Base-by-base conservation (phyloP, 176 grass and related monocot genomes). In the Bolboschoenus planiculmis region DNA sequence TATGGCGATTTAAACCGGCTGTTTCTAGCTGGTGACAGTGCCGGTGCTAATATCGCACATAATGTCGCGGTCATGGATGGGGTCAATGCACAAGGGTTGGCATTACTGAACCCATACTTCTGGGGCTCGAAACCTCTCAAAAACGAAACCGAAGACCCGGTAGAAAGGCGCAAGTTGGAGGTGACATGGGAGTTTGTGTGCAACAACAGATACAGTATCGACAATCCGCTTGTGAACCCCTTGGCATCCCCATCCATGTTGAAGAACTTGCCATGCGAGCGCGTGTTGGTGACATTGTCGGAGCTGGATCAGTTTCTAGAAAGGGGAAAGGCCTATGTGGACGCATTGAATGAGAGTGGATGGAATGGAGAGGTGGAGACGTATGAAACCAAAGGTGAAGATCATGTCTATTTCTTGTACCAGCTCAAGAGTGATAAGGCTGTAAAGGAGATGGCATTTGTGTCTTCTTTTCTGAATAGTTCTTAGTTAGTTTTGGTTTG, bases 21-120 rank as follows among this genome's bases (percentile, higher is more conserved):
- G 6, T 93, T 91, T 89, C 75, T 97, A 21, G 90, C 85, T 4
- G 93, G 93, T 18, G 93, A 93, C 90, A 93, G 94, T 88, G 91
- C 94, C 1, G 91, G 91, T 65, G 91, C 68, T 51, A 93, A 93
- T 83, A 93, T 97, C 83, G 90, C 67, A 42, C 90, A 95, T 86
- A 87, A 95, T 85, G 48, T 88, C 50, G 84, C 63, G 54, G 43
- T 86, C 2, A 81, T 93, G 40, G 85, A 63, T 9, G 40, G 56
- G 84, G 87, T 50, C 57, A 34, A 40, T 60, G 81, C 91, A 84
- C 80, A 50, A 82, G 91, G 91, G 3, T 30, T 90, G 37, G 85
- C 89, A 47, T 85, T 92, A 47, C 61, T 94, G 16, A 84, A 94
- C 67, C 90, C 90, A 0, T 97, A 90, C 77, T 94, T 97, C 77